A percentile compares a stretch with the other conserved stretches of the same genome.
Conservation (phyloP, 306 rosid genomes). For the Sesbania bispinosa region DNA sequence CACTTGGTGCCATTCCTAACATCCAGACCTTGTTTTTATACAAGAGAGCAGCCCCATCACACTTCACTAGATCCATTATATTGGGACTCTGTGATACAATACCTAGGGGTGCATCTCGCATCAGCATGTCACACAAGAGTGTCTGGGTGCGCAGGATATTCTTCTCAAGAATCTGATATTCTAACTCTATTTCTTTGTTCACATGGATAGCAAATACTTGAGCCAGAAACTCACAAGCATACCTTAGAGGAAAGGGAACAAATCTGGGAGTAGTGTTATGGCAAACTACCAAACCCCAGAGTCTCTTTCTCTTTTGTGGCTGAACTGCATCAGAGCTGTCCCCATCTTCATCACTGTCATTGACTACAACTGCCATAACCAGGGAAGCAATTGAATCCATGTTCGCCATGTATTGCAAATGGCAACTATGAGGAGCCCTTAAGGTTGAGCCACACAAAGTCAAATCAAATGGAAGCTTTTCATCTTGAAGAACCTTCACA, state of each 20-base stretch:
- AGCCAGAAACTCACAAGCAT: slow-evolving; percentile 94
- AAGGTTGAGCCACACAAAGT: slow-evolving; percentile 91
- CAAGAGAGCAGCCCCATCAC: slow-evolving; percentile 87
- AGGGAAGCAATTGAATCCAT: slow-evolving; percentile 90
- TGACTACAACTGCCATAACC: slow-evolving; percentile 90
- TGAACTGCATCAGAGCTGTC: slow-evolving; percentile 51
- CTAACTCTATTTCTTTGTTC: slow-evolving; percentile 83
- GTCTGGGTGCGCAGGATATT: slow-evolving; percentile 88
- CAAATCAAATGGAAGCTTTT: slow-evolving; percentile 67
- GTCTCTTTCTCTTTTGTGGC: slow-evolving; percentile 79
- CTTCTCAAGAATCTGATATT: slow-evolving; percentile 78
- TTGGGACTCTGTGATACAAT: slow-evolving; percentile 86
- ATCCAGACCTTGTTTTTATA: slow-evolving; percentile 74
- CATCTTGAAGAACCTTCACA: slow-evolving; percentile 79
- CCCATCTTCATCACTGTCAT: slow-evolving; percentile 81
- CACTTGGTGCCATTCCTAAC: slow-evolving; percentile 73
- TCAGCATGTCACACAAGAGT: slow-evolving; percentile 88
- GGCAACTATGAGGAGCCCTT: slow-evolving; percentile 95
- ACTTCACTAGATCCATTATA: slow-evolving; percentile 93
- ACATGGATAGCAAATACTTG: slow-evolving; percentile 98
- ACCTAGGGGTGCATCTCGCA: slow-evolving; percentile 93
- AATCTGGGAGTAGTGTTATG: slow-evolving; percentile 88
- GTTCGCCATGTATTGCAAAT: slow-evolving; percentile 76
- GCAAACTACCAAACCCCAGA: slow-evolving; percentile 97
- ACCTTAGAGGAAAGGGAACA: slow-evolving; percentile 96